Conservation (phyloP, 345 rosid species). For the Gossypium ekmanianum region DNA sequence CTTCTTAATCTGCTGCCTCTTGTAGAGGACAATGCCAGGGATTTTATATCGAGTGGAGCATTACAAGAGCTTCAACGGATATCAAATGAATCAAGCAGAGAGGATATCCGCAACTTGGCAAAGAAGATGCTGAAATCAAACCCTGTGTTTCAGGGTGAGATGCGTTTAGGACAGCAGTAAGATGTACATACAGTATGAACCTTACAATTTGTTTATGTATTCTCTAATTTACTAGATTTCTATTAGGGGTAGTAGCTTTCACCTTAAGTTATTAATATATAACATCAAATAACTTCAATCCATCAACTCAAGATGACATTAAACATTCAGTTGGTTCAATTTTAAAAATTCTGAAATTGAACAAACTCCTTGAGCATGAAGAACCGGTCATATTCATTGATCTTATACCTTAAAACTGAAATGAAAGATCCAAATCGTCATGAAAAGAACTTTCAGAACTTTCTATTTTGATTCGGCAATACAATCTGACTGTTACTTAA, state of each 20-base stretch:
- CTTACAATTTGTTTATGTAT: background rate
- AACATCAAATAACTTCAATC: background rate
- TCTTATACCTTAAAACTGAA: no score
- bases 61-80: constrained; percentile 57
- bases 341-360: no score
- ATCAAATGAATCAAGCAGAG: constrained; percentile 74
- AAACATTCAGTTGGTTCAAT: background rate
- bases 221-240: background rate
- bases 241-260: background rate
- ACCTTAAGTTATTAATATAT: background rate
- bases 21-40: constrained; percentile 69
- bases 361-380: background rate
- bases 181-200: background rate
- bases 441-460: background rate
- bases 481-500: background rate
- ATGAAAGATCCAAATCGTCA: no score
- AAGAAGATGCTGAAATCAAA: constrained; percentile 64
- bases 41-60: constrained; percentile 60
- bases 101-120: constrained; percentile 86
- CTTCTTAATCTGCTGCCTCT: background rate
- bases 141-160: constrained; percentile 36
- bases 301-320: background rate
- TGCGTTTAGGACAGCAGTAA: constrained; percentile 12
- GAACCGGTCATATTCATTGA: background rate
- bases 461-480: background rate